Conservation (phyloP, 805 yeast genomes). For the Ogataea paradorogensis region DNA sequence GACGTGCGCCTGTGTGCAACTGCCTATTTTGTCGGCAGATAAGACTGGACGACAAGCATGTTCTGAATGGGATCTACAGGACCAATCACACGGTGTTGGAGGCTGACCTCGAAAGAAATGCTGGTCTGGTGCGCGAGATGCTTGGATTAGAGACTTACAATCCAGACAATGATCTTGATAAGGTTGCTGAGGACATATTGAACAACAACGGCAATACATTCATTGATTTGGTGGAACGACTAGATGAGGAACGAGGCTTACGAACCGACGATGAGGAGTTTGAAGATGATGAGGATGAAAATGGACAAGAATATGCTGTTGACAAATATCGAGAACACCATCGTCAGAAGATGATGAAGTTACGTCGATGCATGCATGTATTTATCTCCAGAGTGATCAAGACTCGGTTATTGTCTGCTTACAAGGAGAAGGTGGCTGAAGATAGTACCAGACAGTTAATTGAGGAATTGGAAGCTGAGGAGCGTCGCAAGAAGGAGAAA, state of each 20-base stretch:
- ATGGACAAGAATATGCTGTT: conserved; percentile 25
- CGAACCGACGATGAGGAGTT: conserved; percentile 17
- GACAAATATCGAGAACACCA: conserved; percentile 31
- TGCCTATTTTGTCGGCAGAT: conserved; percentile 80
- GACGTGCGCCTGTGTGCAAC: conserved; percentile 58
- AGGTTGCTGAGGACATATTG: conserved; percentile 77
- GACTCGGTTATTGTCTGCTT: conserved; percentile 69
- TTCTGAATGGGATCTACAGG: no score
- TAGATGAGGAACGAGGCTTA: conserved; percentile 52
- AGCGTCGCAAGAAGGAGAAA: conserved; percentile 57
- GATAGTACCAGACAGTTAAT: conserved; percentile 62
- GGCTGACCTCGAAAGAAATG: conserved; percentile 28
- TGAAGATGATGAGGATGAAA: conserved; percentile 5
- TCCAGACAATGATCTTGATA: conserved; percentile 14
- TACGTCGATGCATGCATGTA: conserved; percentile 74
- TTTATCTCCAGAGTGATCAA: conserved; percentile 78
- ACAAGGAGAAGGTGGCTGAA: conserved; percentile 76
- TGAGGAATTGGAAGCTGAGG: conserved; percentile 70
- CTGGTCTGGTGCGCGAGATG: conserved; percentile 25
- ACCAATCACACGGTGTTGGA: conserved; percentile 50
- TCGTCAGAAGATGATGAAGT: conserved; percentile 67
- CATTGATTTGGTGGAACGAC: conserved; percentile 73
- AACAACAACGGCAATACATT: conserved; percentile 76
- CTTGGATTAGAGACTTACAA: conserved; percentile 19
- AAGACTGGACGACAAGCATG: conserved; percentile 67